Conservation (phyloP, 2,329 filamentous ascomycete species). For the Monosporascus sp. region DNA sequence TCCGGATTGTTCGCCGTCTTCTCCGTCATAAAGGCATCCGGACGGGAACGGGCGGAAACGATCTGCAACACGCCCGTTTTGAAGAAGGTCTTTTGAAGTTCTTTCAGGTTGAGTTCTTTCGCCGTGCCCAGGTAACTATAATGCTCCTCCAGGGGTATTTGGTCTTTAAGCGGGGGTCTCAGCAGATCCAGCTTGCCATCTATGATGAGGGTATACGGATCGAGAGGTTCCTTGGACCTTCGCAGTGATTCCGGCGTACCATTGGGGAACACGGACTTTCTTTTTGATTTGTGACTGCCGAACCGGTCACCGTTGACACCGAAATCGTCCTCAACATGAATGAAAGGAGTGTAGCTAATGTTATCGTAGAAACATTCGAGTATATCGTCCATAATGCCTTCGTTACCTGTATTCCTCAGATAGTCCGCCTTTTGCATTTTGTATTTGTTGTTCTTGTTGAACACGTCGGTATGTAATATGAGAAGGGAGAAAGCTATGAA, state of each 20-base stretch:
- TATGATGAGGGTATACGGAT: conserved; percentile 91
- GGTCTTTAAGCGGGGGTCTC: conserved; percentile 82
- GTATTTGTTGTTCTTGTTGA: conserved; percentile 99
- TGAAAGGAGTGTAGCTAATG: conserved; percentile 96
- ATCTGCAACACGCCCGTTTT: conserved; percentile 91
- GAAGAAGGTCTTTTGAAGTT: conserved; percentile 83
- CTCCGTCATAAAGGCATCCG: conserved; percentile 91
- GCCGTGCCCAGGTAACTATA: conserved; percentile 82
- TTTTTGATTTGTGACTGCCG: conserved; percentile 64
- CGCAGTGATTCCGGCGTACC: conserved; percentile 58
- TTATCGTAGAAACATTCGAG: conserved; percentile 98
- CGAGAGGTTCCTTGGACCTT: conserved; percentile 76
- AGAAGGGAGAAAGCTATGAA: conserved; percentile 96
- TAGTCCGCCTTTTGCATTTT: conserved; percentile 98
- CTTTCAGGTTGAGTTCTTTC: conserved; percentile 68
- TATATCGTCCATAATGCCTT: conserved; percentile 90
- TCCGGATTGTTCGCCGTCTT: conserved; percentile 78
- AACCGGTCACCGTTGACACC: conserved; percentile 73
- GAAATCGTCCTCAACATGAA: conserved; percentile 90
- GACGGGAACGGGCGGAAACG: conserved; percentile 85
- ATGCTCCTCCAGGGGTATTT: conserved; percentile 85
- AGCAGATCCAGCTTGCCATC: conserved; percentile 81
- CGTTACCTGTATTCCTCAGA: conserved; percentile 86
- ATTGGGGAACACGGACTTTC: conserved; percentile 63
- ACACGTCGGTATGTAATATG: conserved; percentile 96